Percentiles rank a stretch among this genome's conserved stretches.
Conservation (phyloP, 352 stramenopile genomes). For the Phytophthora palmivora region DNA sequence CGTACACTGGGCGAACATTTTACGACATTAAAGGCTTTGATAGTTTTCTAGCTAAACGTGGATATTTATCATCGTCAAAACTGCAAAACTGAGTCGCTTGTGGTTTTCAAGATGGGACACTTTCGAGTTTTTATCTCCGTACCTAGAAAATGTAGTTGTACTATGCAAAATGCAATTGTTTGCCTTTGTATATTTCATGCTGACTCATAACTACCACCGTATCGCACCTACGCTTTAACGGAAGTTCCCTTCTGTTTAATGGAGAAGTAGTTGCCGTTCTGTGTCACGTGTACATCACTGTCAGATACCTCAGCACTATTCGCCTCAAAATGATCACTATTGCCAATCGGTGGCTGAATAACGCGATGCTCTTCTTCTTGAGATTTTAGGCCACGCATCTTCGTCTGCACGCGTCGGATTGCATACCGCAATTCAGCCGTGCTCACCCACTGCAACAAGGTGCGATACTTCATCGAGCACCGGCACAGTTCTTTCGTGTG, state of each 20-base stretch:
- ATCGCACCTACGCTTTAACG: slow-evolving; percentile 15
- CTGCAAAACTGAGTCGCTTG: background rate
- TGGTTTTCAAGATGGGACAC: background rate
- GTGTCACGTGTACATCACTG: background rate
- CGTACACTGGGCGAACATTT: slow-evolving; percentile 57
- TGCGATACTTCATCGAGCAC: slow-evolving; percentile 60
- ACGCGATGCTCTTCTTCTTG: background rate
- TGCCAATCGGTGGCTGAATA: background rate
- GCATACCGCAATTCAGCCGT: slow-evolving; percentile 66
- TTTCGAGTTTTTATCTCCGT: background rate
- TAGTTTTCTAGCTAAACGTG: slow-evolving; percentile 46
- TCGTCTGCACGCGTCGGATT: slow-evolving; percentile 75
- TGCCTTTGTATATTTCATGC: background rate
- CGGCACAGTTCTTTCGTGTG: slow-evolving; percentile 73
- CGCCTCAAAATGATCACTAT: background rate
- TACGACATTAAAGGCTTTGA: slow-evolving; percentile 81
- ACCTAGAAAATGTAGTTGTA: background rate
- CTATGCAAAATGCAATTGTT: background rate
- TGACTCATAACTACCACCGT: background rate
- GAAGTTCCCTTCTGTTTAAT: slow-evolving; percentile 14
- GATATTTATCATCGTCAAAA: slow-evolving; percentile 5
- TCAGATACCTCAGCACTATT: background rate
- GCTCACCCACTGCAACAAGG: slow-evolving; percentile 75
- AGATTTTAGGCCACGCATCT: slow-evolving; percentile 53
- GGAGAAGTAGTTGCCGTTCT: slow-evolving; percentile 13